Conservation (phyloP, 805 yeast species). For the Wickerhamomyces queroliae region DNA sequence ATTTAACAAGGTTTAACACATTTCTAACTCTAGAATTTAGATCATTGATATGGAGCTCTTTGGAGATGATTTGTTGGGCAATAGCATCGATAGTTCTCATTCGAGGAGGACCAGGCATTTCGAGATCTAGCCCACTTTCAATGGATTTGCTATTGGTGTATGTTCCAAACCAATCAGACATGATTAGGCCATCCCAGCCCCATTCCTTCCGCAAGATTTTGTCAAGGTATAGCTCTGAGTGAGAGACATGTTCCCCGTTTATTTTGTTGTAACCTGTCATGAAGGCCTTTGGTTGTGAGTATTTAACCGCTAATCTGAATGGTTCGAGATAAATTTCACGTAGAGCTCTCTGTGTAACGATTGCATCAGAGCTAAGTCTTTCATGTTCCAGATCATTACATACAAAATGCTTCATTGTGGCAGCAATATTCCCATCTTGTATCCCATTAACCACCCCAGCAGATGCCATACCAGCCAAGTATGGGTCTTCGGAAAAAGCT, state of each 20-base stretch:
- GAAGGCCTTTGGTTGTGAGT: constrained; percentile 45
- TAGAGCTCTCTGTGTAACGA: constrained; percentile 53
- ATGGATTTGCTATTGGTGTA: constrained; percentile 43
- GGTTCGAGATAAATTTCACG: constrained; percentile 62
- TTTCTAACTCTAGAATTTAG: constrained; percentile 45
- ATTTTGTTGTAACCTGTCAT: constrained; percentile 64
- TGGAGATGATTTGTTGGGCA: constrained; percentile 35
- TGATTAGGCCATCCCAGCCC: constrained; percentile 48
- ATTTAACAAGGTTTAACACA: constrained; percentile 44
- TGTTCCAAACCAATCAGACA: constrained; percentile 64
- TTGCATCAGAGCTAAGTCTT: constrained; percentile 40
- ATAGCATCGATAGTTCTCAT: constrained; percentile 34
- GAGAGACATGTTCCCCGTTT: constrained; percentile 54
- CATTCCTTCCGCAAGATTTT: constrained; percentile 50
- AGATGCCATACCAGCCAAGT: constrained; percentile 40
- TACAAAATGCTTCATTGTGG: constrained; percentile 58
- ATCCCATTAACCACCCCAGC: constrained; percentile 49
- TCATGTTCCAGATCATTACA: constrained; percentile 60
- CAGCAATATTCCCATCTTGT: constrained; percentile 43
- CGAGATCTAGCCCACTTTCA: constrained; percentile 54
- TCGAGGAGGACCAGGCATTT: constrained; percentile 61
- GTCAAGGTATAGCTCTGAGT: constrained; percentile 35
- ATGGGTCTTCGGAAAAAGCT: constrained; percentile 58
- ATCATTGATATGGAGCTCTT: constrained; percentile 32
- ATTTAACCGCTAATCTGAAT: constrained; percentile 51